Base-by-base conservation (phyloP, 2,329 filamentous ascomycete species). In the Metarhizium brunneum region DNA sequence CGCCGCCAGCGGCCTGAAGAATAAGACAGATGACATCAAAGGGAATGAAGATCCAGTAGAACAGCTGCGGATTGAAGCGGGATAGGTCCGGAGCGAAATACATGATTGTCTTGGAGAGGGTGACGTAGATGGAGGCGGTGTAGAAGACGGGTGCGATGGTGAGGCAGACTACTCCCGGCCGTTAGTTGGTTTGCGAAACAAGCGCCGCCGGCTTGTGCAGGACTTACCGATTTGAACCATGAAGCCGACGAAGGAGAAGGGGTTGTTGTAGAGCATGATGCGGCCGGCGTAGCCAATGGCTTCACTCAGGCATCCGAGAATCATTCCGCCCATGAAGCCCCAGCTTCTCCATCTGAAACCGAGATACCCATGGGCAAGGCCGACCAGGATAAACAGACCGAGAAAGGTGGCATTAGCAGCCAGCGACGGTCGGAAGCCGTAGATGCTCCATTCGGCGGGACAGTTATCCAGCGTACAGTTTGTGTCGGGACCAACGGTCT, bases 81-180 rank as follows among this genome's bases (percentile, higher is more conserved):
- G 75, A 75, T 43, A 76, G 64, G 2, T 69, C 63, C 3, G 68
- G 69, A 1, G 66, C 69, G 58, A 76, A 66, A 65, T 65, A 66
- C 47, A 76, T 52, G 61, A 76, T 76, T 6, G 69, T 62, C 59
- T 71, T 71, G 59, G 68, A 70, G 35, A 86, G 74, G 35, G 81
- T 85, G 54, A 87, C 77, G 66, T 88, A 88, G 64, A 88, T 83
- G 57, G 82, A 82, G 0, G 84, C 85, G 32, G 81, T 61, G 77
- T 81, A 75, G 60, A 72, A 75, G 57, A 75, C 71, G 53, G 72
- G 72, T 10, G 69, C 72, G 58, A 69, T 66, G 4, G 81, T 85
- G 52, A 87, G 73, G 67, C 81, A 84, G 58, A 66, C 77, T 82
- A 52, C 25, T 35, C 4, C 7, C 8, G 30, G 6, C 6, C 4